Evolutionary conservation across 768 basidiomycete species (phyloP).

Genomic region (Suillus discolor): DNA sequence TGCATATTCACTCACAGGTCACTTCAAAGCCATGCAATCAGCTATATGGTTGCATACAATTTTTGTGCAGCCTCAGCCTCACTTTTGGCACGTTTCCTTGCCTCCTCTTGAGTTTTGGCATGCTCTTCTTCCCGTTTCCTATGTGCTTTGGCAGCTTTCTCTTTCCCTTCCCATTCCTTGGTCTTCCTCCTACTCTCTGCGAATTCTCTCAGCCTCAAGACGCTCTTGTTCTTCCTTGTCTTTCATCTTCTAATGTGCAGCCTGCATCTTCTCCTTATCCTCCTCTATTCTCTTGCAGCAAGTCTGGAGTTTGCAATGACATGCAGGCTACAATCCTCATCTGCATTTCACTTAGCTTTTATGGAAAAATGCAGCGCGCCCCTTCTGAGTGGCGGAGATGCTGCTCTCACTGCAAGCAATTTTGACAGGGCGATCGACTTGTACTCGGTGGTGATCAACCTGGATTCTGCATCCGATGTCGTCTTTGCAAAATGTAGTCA

Average conservation of each 20-base stretch:
- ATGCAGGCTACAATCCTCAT: neutral
- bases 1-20: conserved; percentile 8
- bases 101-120: conserved; percentile 53
- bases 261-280: conserved; percentile 77
- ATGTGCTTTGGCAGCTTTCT: conserved; percentile 50
- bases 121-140: conserved; percentile 55
- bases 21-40: conserved; percentile 78
- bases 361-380: neutral
- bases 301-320: neutral
- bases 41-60: conserved; percentile 96
- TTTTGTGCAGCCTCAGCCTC: conserved; percentile 82
- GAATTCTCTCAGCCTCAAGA: conserved; percentile 27
- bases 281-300: conserved; percentile 74
- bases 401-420: neutral
- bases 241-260: conserved; percentile 59
- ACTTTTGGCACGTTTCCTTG: conserved; percentile 59
- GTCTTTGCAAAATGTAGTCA: too few species aligned
- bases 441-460: too few species aligned
- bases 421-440: neutral
- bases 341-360: neutral
- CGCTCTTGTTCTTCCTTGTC: conserved; percentile 43
- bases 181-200: conserved; percentile 42
- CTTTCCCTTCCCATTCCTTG: conserved; percentile 65
- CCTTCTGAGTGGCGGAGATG: neutral
- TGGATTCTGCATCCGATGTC: too few species aligned